A percentile compares a stretch with the other conserved stretches of the same genome.
These are phyloP conservation scores for Collybia mongolica DNA, from an alignment of 768 basidiomycete genomes.

Conservation along the genomic window DNA sequence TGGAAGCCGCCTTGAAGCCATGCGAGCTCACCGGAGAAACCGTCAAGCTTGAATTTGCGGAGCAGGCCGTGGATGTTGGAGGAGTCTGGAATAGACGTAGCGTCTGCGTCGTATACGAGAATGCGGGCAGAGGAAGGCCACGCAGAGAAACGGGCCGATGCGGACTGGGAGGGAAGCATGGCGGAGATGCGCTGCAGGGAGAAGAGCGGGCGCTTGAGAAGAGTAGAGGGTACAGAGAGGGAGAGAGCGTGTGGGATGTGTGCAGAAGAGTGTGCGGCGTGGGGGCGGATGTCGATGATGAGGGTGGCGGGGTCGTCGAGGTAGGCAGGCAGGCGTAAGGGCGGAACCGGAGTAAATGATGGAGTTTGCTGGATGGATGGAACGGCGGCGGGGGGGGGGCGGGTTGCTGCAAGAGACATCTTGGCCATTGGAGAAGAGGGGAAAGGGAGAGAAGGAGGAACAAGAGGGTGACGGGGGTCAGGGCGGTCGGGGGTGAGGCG, in stretches of 20 bases:
- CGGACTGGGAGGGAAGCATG: conserved; percentile 69
- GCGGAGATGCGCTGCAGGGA: conserved; percentile 72
- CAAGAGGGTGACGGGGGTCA: not conserved
- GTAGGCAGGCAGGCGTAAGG: conserved; percentile 25
- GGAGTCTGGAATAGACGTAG: conserved; percentile 53
- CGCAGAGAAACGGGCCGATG: conserved; percentile 56
- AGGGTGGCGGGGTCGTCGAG: conserved; percentile 44
- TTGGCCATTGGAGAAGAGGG: conserved; percentile 20
- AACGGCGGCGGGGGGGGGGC: conserved; percentile 1
- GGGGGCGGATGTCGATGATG: conserved; percentile 87
- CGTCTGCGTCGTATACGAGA: conserved; percentile 86
- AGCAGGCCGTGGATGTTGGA: conserved; percentile 73
- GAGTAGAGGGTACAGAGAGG: conserved; percentile 90
- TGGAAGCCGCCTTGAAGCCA: conserved; percentile 88
- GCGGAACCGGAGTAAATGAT: conserved; percentile 21
- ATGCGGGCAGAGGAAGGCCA: conserved; percentile 65
- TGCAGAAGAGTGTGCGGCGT: conserved; percentile 65
- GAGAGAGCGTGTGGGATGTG: conserved; percentile 74
- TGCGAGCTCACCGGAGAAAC: conserved; percentile 56
- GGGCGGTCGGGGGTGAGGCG: conserved; percentile 25
- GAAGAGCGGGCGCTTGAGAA: conserved; percentile 89
- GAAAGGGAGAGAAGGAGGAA: conserved; percentile 12
- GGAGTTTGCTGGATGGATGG: conserved; percentile 7
- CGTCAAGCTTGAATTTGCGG: conserved; percentile 65
- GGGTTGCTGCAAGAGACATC: conserved; percentile 17